A percentile compares a stretch with the other conserved stretches of the same genome.
Evolutionary conservation across 371 early-diverging fungal species (phyloP).

Genomic region (Apophysomyces sp.): DNA sequence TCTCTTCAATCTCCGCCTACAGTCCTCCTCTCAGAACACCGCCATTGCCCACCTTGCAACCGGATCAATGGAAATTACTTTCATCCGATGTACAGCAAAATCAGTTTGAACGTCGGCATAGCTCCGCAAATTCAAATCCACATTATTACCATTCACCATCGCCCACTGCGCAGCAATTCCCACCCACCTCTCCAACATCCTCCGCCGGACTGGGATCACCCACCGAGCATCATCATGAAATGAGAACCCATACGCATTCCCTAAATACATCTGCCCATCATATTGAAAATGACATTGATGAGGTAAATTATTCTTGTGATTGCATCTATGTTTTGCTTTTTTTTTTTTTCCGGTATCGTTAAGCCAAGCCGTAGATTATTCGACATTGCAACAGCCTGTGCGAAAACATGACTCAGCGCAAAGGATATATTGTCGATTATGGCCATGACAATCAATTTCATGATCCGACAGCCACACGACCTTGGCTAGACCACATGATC

Average conservation of each 20-base stretch:
- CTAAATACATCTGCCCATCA: not conserved
- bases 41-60: not conserved
- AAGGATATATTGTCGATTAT: constrained; percentile 1
- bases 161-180: not conserved
- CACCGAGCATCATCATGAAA: not conserved
- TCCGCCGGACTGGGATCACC: not conserved
- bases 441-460: not conserved
- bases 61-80: not conserved
- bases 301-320: constrained; percentile 9
- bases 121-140: not conserved
- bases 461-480: constrained; percentile 13
- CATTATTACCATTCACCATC: not conserved
- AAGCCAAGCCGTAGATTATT: constrained; percentile 15
- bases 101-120: not conserved
- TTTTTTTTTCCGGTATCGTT: not conserved
- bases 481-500: constrained; percentile 50
- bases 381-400: constrained; percentile 26
- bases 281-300: constrained; percentile 26
- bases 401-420: constrained; percentile 25
- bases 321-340: not conserved
- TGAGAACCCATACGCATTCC: not conserved
- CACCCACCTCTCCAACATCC: not conserved
- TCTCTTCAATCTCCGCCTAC: not conserved
- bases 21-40: constrained; percentile 3
- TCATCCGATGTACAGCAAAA: not conserved